Evolutionary conservation across 305 asterid species (phyloP).

Genomic region (Solanum aculeatissimum): DNA sequence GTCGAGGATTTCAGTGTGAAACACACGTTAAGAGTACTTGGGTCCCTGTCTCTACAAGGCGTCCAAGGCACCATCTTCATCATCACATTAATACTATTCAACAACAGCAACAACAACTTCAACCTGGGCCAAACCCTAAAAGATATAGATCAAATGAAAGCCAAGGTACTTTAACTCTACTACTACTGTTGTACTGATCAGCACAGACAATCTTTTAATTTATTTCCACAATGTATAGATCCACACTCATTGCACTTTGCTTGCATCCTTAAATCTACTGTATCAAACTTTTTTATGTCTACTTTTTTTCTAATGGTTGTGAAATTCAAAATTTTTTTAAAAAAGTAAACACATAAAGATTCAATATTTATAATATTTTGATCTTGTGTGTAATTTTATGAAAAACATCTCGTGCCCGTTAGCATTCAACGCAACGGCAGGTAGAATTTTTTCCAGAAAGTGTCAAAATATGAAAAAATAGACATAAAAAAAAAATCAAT

Average conservation of each 20-base stretch:
- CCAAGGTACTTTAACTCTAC: too few species aligned
- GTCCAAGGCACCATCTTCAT: conserved; percentile 31
- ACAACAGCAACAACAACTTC: conserved; percentile 4
- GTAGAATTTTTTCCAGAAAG: background rate
- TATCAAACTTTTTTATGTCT: too few species aligned
- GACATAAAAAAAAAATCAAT: background rate
- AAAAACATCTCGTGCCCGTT: too few species aligned
- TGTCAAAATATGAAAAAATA: background rate
- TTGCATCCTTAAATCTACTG: too few species aligned
- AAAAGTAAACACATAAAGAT: too few species aligned
- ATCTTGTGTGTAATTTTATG: too few species aligned
- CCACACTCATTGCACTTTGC: background rate
- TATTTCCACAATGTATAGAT: background rate
- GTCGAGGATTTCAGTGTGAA: conserved; percentile 63
- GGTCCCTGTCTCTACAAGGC: conserved; percentile 52
- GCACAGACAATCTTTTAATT: background rate
- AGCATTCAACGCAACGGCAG: too few species aligned
- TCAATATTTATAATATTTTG: too few species aligned
- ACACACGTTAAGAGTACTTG: conserved; percentile 86
- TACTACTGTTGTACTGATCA: background rate
- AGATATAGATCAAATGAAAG: conserved; percentile 31
- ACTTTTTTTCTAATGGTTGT: too few species aligned
- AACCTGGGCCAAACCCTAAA: conserved; percentile 44
- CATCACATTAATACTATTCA: conserved; percentile 19
- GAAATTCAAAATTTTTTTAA: too few species aligned